These are phyloP conservation scores for Clavariopsis aquatica DNA, from an alignment of 495 filamentous ascomycete genomes.

Conservation along the genomic window DNA sequence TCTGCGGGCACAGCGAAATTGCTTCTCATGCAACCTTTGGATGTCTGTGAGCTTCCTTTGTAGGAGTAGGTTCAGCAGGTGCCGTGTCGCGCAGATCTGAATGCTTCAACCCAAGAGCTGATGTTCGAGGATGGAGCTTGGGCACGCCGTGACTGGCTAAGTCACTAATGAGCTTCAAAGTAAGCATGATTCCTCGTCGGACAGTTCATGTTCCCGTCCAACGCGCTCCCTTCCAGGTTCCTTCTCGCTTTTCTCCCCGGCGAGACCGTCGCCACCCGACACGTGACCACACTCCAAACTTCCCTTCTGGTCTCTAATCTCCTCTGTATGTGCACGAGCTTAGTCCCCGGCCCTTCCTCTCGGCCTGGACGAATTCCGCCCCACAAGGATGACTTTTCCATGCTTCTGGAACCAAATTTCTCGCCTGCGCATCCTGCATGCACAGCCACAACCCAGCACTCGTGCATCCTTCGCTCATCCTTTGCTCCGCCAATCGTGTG, in stretches of 20 bases:
- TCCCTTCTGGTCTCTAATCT: neutral
- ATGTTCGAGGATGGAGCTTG: neutral
- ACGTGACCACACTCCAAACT: neutral
- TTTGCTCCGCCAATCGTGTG: constrained; percentile 5
- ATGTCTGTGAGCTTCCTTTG: neutral
- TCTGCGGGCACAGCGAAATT: neutral
- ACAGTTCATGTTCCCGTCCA: neutral
- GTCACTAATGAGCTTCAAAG: constrained; percentile 2
- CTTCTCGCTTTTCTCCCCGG: neutral
- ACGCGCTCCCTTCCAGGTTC: neutral
- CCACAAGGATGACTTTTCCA: neutral
- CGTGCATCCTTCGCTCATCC: neutral
- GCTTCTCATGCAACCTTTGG: neutral
- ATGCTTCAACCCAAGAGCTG: neutral
- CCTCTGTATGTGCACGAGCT: neutral
- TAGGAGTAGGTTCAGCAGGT: neutral
- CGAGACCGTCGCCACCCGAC: constrained; percentile 10
- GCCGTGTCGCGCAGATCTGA: neutral
- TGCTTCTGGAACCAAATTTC: neutral
- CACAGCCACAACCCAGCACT: constrained; percentile 18
- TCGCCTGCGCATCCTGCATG: neutral
- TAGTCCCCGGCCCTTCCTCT: neutral
- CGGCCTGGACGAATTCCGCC: neutral
- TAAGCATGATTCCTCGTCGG: neutral
- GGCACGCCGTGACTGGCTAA: constrained; percentile 6